Evolutionary conservation across 2,329 filamentous ascomycete species (phyloP), one percentile per base, ranked within the genome.

Genomic region (Taxawa tesnikishii): DNA sequence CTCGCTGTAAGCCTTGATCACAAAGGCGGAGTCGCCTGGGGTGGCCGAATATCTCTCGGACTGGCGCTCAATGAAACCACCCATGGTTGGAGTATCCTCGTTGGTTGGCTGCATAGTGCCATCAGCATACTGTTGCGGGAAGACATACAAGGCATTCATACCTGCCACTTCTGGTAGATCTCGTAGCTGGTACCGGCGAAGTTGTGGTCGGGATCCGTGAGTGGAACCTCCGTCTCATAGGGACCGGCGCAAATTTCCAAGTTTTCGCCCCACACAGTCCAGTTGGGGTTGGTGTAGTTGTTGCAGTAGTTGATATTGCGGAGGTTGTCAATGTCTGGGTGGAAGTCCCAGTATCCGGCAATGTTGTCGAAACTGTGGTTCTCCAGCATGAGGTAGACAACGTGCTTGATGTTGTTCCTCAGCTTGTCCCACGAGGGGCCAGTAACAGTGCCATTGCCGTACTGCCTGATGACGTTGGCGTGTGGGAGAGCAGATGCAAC

Each of bases 301-400:
- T 58, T 58, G 42, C 54, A 58, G 44, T 47, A 57, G 7, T 34
- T 34, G 29, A 44, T 44, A 27, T 51, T 48, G 29, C 42, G 40
- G 24, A 54, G 38, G 37, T 56, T 55, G 44, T 59, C 54, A 25
- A 58, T 56, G 16, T 53, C 50, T 1, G 43, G 41, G 33, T 55
- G 43, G 33, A 55, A 56, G 37, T 53, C 45, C 49, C 54, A 59
- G 39, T 53, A 56, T 13, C 55, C 55, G 7, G 52, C 53, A 19
- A 59, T 55, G 41, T 58, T 59, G 41, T 59, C 55, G 32, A 59
- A 56, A 8, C 48, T 55, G 39, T 55, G 54, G 37, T 59, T 60
- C 38, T 58, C 54, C 39, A 55, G 46, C 32, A 55, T 55, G 13
- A 58, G 39, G 31, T 55, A 55, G 28, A 58, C 40, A 13, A 57